Evolutionary conservation across 2,329 filamentous ascomycete genomes (phyloP).

Genomic region (Chrysoporthe cubensis): DNA sequence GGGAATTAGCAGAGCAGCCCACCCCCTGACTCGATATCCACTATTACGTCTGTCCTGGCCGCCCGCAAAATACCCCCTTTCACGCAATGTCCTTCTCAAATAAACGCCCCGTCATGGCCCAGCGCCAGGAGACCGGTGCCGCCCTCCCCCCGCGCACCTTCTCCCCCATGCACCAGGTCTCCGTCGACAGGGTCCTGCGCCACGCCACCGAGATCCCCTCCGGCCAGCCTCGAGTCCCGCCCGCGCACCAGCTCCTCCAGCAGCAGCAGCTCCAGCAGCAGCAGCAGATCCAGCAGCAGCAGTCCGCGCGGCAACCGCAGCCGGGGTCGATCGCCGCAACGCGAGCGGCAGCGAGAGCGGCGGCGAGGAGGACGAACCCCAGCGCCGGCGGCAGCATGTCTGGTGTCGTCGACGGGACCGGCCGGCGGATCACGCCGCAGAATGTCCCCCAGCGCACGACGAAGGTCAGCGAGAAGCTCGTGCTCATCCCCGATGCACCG

Average conservation of each 20-base stretch:
- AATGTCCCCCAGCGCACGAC: constrained; percentile 82
- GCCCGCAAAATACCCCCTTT: not conserved
- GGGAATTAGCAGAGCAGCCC: constrained; percentile 8
- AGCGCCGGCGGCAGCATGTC: constrained; percentile 15
- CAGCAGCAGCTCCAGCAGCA: constrained; percentile 10
- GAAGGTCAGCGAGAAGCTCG: constrained; percentile 96
- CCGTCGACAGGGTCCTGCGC: constrained; percentile 92
- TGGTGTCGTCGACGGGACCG: constrained; percentile 36
- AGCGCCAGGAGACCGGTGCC: constrained; percentile 27
- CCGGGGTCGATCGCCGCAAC: constrained; percentile 26
- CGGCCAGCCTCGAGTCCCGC: constrained; percentile 80
- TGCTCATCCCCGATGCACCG: constrained; percentile 82
- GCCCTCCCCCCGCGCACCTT: constrained; percentile 30
- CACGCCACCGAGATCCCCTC: constrained; percentile 95
- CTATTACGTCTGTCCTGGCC: constrained; percentile 10
- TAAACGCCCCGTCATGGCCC: constrained; percentile 50
- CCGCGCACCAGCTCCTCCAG: constrained; percentile 39
- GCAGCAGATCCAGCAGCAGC: not conserved
- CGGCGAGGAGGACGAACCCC: constrained; percentile 33
- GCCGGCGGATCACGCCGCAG: constrained; percentile 51
- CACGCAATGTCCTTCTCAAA: constrained; percentile 51
- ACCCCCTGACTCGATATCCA: constrained; percentile 13
- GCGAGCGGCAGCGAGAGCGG: constrained; percentile 24
- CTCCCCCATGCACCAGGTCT: constrained; percentile 73
- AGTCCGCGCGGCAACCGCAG: constrained; percentile 19